A percentile compares a stretch with the other conserved stretches of the same genome.
These are phyloP conservation scores for Pseudotulostoma volvatum DNA, from an alignment of 495 filamentous ascomycete genomes.

Conservation along the genomic window DNA sequence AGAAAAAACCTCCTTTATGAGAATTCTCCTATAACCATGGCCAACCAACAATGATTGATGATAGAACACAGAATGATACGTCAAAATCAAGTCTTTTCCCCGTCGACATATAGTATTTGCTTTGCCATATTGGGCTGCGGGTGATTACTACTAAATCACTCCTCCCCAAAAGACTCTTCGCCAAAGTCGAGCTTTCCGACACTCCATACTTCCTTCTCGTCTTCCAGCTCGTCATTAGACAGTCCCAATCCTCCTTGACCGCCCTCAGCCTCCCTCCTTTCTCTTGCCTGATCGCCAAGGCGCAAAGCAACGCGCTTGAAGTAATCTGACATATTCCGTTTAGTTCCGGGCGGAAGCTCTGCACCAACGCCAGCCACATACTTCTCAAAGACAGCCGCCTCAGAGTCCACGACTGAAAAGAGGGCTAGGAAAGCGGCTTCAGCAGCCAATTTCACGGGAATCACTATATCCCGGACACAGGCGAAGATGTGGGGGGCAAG, in stretches of 20 bases:
- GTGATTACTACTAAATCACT: no score
- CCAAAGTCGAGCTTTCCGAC: slow-evolving; percentile 83
- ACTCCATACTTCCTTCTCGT: slow-evolving; percentile 90
- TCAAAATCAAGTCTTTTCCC: no score
- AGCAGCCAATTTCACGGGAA: slow-evolving; percentile 87
- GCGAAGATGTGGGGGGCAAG: slow-evolving; percentile 77
- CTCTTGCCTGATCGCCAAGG: slow-evolving; percentile 65
- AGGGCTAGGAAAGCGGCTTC: slow-evolving; percentile 89
- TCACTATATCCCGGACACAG: slow-evolving; percentile 80
- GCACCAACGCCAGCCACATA: slow-evolving; percentile 52
- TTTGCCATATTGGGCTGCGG: no score
- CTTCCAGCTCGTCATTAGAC: slow-evolving; percentile 76
- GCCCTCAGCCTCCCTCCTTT: slow-evolving; percentile 78
- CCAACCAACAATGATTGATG: no score
- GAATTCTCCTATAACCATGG: no score
- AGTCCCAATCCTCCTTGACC: slow-evolving; percentile 73
- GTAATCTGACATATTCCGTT: slow-evolving; percentile 91
- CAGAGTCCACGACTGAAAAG: slow-evolving; percentile 81
- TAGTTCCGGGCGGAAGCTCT: slow-evolving; percentile 47
- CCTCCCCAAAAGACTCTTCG: slow-evolving; percentile 37
- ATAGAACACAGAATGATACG: no score
- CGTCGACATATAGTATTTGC: no score
- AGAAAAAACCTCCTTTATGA: neutral
- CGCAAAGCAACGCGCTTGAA: slow-evolving; percentile 84
- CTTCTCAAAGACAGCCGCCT: slow-evolving; percentile 77